Evolutionary conservation across 2,329 filamentous ascomycete species (phyloP).

Genomic region (Aspergillus fructus): DNA sequence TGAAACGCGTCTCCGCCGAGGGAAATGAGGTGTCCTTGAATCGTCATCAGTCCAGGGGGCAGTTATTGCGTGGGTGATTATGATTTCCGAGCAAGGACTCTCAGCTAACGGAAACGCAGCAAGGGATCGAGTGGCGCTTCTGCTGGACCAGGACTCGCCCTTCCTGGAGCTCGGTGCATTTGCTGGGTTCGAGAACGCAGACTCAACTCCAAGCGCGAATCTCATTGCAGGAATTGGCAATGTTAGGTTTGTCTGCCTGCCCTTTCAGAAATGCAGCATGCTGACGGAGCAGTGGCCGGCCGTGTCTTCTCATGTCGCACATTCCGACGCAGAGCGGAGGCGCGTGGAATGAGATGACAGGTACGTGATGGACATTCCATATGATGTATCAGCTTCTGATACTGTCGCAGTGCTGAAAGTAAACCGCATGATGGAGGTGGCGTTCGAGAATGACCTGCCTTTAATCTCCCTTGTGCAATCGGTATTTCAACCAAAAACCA

Average conservation of each 20-base stretch:
- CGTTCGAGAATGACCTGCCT: conserved; percentile 42
- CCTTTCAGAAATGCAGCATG: background rate
- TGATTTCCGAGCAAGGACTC: background rate
- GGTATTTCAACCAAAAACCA: background rate
- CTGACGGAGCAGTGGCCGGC: conserved; percentile 27
- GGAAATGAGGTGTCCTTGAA: conserved; percentile 29
- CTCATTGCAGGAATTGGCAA: conserved; percentile 41
- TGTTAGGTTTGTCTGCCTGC: conserved; percentile 20
- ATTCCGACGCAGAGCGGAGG: conserved; percentile 46
- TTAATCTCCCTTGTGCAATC: conserved; percentile 44
- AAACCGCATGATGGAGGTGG: conserved; percentile 40
- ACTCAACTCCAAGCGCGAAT: conserved; percentile 39
- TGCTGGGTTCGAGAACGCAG: conserved; percentile 33
- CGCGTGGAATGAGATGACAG: conserved; percentile 46
- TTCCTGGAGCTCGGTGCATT: conserved; percentile 43
- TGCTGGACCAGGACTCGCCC: conserved; percentile 40
- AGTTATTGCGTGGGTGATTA: conserved; percentile 26
- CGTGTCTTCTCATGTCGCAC: conserved; percentile 42
- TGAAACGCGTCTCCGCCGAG: conserved; percentile 30
- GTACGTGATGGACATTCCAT: conserved; percentile 1
- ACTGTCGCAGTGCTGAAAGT: conserved; percentile 27
- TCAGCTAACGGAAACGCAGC: conserved; percentile 22
- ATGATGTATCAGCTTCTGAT: background rate
- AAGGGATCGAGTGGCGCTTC: conserved; percentile 38
- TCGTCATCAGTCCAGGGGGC: conserved; percentile 30